Conservation (phyloP, 768 basidiomycete genomes). For the Phanerochaete carnosa region DNA sequence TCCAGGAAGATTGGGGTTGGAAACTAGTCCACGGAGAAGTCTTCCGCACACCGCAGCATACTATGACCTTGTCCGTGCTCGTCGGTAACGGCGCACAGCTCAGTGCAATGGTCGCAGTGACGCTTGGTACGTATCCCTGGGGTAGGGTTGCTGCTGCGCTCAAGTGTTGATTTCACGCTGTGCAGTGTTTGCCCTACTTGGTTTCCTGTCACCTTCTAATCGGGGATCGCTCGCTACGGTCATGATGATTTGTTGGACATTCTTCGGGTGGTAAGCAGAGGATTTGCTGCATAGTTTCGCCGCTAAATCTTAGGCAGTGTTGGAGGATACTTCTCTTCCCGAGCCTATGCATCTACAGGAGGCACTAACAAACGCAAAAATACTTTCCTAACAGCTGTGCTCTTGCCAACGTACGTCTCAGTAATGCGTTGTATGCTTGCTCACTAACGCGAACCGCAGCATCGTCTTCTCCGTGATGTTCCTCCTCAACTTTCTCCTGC, state of each 20-base stretch:
- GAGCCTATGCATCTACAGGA: slow-evolving; percentile 77
- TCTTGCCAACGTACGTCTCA: slow-evolving; percentile 74
- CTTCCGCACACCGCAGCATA: slow-evolving; percentile 77
- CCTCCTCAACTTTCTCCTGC: slow-evolving; percentile 86
- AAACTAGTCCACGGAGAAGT: slow-evolving; percentile 97
- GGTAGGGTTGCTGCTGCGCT: background rate
- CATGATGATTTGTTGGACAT: slow-evolving; percentile 92
- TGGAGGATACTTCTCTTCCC: slow-evolving; percentile 84
- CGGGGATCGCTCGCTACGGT: slow-evolving; percentile 92
- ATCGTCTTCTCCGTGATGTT: slow-evolving; percentile 83
- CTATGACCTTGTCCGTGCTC: slow-evolving; percentile 78
- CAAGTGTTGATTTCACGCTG: background rate
- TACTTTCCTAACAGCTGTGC: slow-evolving; percentile 82
- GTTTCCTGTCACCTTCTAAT: slow-evolving; percentile 94
- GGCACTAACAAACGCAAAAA: slow-evolving; percentile 79
- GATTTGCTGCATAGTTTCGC: background rate
- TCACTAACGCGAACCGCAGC: slow-evolving; percentile 35
- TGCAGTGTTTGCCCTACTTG: slow-evolving; percentile 84
- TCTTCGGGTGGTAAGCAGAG: slow-evolving; percentile 73
- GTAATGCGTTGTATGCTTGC: background rate
- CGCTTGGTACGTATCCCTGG: slow-evolving; percentile 53
- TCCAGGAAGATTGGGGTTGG: slow-evolving; percentile 99
- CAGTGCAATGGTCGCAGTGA: slow-evolving; percentile 82
- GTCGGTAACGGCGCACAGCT: slow-evolving; percentile 91
- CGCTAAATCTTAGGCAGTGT: slow-evolving; percentile 43